Conservation (phyloP, 2,329 filamentous ascomycete species). For the Aureobasidium sp. region DNA sequence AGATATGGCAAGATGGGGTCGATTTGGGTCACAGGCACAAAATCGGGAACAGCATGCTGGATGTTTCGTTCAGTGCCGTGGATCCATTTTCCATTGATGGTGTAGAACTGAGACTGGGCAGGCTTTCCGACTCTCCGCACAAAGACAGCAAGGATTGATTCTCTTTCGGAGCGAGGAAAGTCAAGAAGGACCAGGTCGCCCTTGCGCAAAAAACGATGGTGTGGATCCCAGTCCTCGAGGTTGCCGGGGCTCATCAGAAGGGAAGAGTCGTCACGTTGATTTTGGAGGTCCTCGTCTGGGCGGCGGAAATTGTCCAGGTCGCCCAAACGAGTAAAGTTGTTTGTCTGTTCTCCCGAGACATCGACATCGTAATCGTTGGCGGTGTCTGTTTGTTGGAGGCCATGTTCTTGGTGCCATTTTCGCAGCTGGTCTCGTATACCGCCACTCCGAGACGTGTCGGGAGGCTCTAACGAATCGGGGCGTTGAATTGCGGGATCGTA, state of each 20-base stretch:
- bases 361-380: slow-evolving; percentile 19
- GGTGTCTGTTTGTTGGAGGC: slow-evolving; percentile 18
- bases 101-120: slow-evolving; percentile 39
- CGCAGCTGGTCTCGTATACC: slow-evolving; percentile 29
- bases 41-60: slow-evolving; percentile 42
- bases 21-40: slow-evolving; percentile 37
- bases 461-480: not conserved
- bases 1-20: slow-evolving; percentile 42
- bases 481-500: not conserved
- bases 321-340: slow-evolving; percentile 24
- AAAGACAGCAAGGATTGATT: slow-evolving; percentile 42
- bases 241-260: slow-evolving; percentile 21
- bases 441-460: not conserved
- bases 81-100: slow-evolving; percentile 41
- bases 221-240: slow-evolving; percentile 25
- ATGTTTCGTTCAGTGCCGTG: slow-evolving; percentile 31
- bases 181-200: slow-evolving; percentile 42
- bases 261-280: slow-evolving; percentile 18
- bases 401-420: slow-evolving; percentile 37
- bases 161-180: slow-evolving; percentile 23
- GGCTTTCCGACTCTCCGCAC: slow-evolving; percentile 32
- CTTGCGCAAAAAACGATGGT: slow-evolving; percentile 30
- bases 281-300: slow-evolving; percentile 19
- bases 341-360: slow-evolving; percentile 19
- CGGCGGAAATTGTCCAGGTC: slow-evolving; percentile 21